These are phyloP conservation scores for Cornus kousa DNA, from an alignment of 148 eudicot genomes.

Conservation along the genomic window DNA sequence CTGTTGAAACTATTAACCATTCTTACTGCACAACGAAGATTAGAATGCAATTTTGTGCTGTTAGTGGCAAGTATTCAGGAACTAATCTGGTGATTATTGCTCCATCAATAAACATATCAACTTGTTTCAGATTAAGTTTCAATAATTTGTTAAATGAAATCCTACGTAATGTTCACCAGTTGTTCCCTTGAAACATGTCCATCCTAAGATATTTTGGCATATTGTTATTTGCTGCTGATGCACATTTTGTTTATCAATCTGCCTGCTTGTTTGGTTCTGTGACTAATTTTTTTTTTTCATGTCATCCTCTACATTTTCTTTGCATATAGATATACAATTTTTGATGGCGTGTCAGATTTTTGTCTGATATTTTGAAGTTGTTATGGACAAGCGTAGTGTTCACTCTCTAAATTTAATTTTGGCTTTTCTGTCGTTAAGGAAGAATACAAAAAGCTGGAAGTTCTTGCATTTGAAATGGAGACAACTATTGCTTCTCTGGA, in stretches of 20 bases:
- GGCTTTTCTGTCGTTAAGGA: constrained; percentile 41
- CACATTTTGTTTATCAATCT: neutral
- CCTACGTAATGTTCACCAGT: neutral
- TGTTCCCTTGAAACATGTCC: neutral
- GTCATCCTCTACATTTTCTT: neutral
- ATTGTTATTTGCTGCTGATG: neutral
- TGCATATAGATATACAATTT: neutral
- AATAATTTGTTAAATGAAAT: too few relatives aligned
- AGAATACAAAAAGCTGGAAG: constrained; percentile 83
- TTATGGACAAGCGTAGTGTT: neutral
- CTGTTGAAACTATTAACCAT: neutral
- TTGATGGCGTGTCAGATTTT: neutral
- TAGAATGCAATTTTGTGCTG: too few relatives aligned
- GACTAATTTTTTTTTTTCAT: neutral
- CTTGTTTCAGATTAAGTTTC: neutral
- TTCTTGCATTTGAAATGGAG: constrained; percentile 97
- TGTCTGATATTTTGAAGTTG: neutral
- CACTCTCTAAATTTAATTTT: neutral
- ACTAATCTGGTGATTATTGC: too few relatives aligned
- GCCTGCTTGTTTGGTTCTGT: neutral
- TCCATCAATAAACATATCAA: neutral
- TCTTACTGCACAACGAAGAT: neutral
- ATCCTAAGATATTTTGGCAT: neutral
- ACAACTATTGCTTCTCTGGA: constrained; percentile 83
- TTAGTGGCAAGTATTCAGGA: too few relatives aligned